Percentiles rank a stretch among this genome's conserved stretches.
These are phyloP conservation scores for Ilyonectria destructans DNA, from an alignment of 2,329 filamentous ascomycete species.

Conservation along the genomic window DNA sequence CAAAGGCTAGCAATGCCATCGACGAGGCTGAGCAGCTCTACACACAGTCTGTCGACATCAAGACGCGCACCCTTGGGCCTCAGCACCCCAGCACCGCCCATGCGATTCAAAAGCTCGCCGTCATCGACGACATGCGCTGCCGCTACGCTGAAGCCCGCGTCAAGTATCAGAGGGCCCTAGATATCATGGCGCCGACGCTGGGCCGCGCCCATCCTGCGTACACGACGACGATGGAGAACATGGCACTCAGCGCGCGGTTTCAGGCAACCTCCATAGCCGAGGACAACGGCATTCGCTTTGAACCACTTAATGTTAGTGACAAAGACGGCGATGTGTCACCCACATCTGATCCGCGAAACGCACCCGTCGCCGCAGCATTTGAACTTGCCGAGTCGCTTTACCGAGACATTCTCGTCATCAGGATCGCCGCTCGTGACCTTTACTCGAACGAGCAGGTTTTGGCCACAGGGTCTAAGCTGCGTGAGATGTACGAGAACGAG, in stretches of 20 bases:
- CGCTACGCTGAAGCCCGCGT: conserved; percentile 23
- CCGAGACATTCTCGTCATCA: conserved; percentile 44
- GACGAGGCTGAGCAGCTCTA: conserved; percentile 50
- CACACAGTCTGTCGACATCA: conserved; percentile 44
- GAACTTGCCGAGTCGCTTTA: conserved; percentile 46
- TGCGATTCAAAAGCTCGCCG: conserved; percentile 46
- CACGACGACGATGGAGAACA: conserved; percentile 29
- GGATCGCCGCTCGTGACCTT: conserved; percentile 42
- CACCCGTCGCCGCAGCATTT: conserved; percentile 6
- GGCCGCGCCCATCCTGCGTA: conserved; percentile 29
- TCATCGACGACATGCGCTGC: conserved; percentile 40
- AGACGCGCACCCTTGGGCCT: conserved; percentile 16
- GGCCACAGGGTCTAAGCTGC: conserved; percentile 45
- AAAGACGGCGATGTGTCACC: conserved; percentile 6
- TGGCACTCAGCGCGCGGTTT: conserved; percentile 27
- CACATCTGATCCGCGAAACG: conserved; percentile 9
- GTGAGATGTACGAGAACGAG: conserved; percentile 51
- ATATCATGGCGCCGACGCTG: conserved; percentile 30
- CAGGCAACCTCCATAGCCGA: conserved; percentile 23
- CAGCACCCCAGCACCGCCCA: conserved; percentile 28
- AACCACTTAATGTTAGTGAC: conserved; percentile 2
- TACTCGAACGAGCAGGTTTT: conserved; percentile 45
- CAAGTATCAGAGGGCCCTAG: conserved; percentile 27
- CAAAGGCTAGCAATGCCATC: conserved; percentile 43
- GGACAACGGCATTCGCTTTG: conserved; percentile 12